Percentiles rank a stretch among this genome's conserved stretches.
These are phyloP conservation scores for Trichoderma simmonsii DNA, from an alignment of 2,329 filamentous ascomycete species.

Conservation along the genomic window DNA sequence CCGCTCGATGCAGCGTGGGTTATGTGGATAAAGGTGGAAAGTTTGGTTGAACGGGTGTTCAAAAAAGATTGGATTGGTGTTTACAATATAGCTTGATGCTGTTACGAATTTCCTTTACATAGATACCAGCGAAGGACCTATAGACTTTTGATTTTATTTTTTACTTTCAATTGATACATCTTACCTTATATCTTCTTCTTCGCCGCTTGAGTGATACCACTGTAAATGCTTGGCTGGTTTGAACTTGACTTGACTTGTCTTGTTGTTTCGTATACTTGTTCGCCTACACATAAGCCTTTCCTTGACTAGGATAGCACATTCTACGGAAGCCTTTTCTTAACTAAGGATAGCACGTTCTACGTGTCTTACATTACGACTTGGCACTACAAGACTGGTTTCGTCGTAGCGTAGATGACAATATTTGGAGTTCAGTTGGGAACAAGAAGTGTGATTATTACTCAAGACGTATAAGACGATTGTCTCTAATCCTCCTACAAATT, in stretches of 20 bases:
- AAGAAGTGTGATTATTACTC: background rate
- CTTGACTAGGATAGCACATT: background rate
- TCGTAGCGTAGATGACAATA: background rate
- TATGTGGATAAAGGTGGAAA: background rate
- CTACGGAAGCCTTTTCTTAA: background rate
- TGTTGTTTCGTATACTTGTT: too few species aligned
- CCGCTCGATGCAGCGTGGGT: background rate
- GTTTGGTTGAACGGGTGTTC: background rate
- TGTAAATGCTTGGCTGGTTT: background rate
- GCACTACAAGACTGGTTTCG: background rate
- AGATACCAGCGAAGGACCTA: slow-evolving; percentile 7
- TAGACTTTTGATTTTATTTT: background rate
- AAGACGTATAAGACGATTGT: background rate
- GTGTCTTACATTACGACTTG: background rate
- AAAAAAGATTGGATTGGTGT: background rate
- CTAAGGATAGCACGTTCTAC: background rate
- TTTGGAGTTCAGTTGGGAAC: background rate
- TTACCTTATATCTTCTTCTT: background rate
- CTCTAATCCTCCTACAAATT: background rate
- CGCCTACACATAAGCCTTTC: background rate
- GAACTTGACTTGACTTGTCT: background rate
- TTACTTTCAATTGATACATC: background rate
- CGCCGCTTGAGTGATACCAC: background rate
- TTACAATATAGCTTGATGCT: slow-evolving; percentile 1
- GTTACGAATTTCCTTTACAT: slow-evolving; percentile 14